Evolutionary conservation across 1,284 basidiomycete species (phyloP).

Genomic region (Ceratobasidium sp.): DNA sequence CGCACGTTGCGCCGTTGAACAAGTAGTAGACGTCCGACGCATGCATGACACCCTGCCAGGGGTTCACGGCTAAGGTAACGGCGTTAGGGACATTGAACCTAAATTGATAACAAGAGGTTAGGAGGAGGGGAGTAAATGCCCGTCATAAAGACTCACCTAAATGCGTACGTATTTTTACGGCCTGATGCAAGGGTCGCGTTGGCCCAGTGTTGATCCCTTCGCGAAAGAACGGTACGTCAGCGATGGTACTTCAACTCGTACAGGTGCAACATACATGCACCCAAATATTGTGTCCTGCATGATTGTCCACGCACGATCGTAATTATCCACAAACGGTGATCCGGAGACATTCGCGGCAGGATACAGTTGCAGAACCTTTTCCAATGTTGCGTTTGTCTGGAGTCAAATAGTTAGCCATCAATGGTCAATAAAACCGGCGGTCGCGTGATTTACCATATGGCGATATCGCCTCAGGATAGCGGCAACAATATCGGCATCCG

Average conservation of each 20-base stretch:
- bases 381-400: conserved; percentile 52
- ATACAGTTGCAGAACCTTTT: conserved; percentile 52
- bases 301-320: conserved; percentile 54
- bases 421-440: neutral
- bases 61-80: conserved; percentile 50
- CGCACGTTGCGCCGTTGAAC: conserved; percentile 51
- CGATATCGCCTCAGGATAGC: conserved; percentile 53
- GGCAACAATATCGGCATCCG: conserved; percentile 53
- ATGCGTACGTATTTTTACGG: conserved; percentile 50
- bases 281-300: conserved; percentile 55
- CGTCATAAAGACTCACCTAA: conserved; percentile 46
- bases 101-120: neutral
- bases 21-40: conserved; percentile 56
- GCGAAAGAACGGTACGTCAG: conserved; percentile 2
- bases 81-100: conserved; percentile 57
- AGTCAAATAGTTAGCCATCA: neutral
- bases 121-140: too few relatives aligned
- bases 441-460: conserved; percentile 48
- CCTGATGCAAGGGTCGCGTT: conserved; percentile 48
- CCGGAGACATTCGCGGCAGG: conserved; percentile 50
- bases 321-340: conserved; percentile 53
- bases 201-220: conserved; percentile 55
- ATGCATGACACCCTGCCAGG: conserved; percentile 55
- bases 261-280: conserved; percentile 53
- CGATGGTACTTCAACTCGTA: neutral